These are phyloP conservation scores for Biancaea sappan DNA, from an alignment of 306 rosid genomes.

Conservation along the genomic window DNA sequence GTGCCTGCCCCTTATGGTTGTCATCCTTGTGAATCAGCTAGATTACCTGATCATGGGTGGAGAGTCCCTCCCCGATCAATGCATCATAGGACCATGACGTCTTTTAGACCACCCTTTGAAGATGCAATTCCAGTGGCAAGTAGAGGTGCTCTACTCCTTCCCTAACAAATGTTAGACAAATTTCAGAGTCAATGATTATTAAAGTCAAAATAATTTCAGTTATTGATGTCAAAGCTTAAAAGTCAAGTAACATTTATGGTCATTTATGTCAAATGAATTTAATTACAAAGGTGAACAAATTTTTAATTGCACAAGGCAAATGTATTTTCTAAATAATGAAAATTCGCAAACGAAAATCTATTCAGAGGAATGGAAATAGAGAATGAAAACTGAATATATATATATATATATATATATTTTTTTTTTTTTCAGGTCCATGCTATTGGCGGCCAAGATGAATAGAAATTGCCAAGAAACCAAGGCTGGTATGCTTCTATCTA, in stretches of 20 bases:
- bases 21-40: slow-evolving; percentile 75
- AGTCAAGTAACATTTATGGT: not conserved
- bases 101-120: slow-evolving; percentile 68
- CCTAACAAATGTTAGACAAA: slow-evolving; percentile 9
- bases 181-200: not conserved
- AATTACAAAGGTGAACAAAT: not conserved
- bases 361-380: not conserved
- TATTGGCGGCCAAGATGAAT: slow-evolving; percentile 86
- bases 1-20: slow-evolving; percentile 61
- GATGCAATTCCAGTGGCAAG: slow-evolving; percentile 75
- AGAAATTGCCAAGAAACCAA: slow-evolving; percentile 32
- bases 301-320: not conserved
- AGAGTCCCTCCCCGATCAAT: slow-evolving; percentile 70
- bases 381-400: not conserved
- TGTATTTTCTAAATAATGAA: not conserved
- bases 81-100: slow-evolving; percentile 63
- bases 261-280: not conserved
- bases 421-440: slow-evolving; percentile 75
- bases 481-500: slow-evolving; percentile 41
- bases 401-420: slow-evolving; percentile 23
- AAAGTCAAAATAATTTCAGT: not conserved
- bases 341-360: not conserved
- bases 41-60: slow-evolving; percentile 77
- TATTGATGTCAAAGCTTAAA: not conserved
- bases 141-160: slow-evolving; percentile 58